Conservation (phyloP, 1,139 yeast genomes). For the Sugiyamaella novakii region DNA sequence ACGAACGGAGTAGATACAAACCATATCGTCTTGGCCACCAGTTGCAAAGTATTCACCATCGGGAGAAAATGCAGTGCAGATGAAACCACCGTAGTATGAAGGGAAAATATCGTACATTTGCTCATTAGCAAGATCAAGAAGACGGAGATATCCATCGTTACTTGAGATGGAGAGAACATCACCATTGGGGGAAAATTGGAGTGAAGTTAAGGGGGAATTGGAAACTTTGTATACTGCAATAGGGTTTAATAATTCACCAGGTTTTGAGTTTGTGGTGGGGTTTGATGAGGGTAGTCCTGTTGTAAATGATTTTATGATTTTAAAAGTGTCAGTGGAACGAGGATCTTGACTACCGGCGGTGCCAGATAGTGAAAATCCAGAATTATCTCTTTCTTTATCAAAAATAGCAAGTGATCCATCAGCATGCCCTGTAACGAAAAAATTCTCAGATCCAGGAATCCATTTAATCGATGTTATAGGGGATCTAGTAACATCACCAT, state of each 20-base stretch:
- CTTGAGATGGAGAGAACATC: conserved; percentile 54
- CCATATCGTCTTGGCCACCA: conserved; percentile 53
- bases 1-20: conserved; percentile 41
- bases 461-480: conserved; percentile 47
- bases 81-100: conserved; percentile 69
- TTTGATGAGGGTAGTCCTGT: conserved; percentile 7
- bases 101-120: conserved; percentile 60
- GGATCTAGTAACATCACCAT: conserved; percentile 43
- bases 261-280: conserved; percentile 3
- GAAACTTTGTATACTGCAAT: conserved; percentile 66
- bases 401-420: conserved; percentile 47
- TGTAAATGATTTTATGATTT: conserved; percentile 34
- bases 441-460: conserved; percentile 45
- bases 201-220: conserved; percentile 57
- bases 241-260: conserved; percentile 41
- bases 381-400: conserved; percentile 49
- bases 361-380: conserved; percentile 32
- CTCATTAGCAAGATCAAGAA: conserved; percentile 57
- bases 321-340: conserved; percentile 35
- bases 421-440: conserved; percentile 46
- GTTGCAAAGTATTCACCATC: conserved; percentile 62
- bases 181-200: conserved; percentile 51
- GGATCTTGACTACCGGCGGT: conserved; percentile 31
- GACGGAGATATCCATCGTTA: conserved; percentile 66
- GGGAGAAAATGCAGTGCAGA: conserved; percentile 59